These are phyloP conservation scores for Phytophthora europaea DNA, from an alignment of 352 stramenopile genomes.

Conservation along the genomic window DNA sequence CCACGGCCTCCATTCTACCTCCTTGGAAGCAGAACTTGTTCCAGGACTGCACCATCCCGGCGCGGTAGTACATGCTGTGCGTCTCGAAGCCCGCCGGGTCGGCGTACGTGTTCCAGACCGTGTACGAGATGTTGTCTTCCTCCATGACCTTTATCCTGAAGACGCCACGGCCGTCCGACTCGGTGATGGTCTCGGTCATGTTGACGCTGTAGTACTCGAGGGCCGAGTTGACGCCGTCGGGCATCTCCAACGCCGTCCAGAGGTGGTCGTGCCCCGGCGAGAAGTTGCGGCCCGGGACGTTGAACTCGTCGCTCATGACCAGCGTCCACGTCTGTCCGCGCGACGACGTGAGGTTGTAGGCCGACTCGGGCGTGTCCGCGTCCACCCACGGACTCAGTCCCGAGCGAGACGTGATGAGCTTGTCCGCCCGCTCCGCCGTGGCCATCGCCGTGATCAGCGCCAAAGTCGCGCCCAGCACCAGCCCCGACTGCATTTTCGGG, in stretches of 20 bases:
- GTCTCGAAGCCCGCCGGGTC: conserved; percentile 49
- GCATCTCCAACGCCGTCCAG: conserved; percentile 83
- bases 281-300: conserved; percentile 68
- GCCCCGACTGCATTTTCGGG: conserved; percentile 20
- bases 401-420: conserved; percentile 39
- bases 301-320: conserved; percentile 85
- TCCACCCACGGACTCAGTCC: conserved; percentile 57
- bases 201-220: conserved; percentile 94
- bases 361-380: conserved; percentile 39
- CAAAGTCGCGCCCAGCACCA: conserved; percentile 11
- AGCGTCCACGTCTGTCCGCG: conserved; percentile 67
- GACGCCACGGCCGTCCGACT: conserved; percentile 41
- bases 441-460: not conserved
- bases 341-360: conserved; percentile 44
- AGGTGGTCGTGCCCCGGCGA: conserved; percentile 55
- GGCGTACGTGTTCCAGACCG: conserved; percentile 55
- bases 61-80: conserved; percentile 54
- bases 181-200: conserved; percentile 60
- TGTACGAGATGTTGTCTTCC: conserved; percentile 55
- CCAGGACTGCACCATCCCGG: conserved; percentile 93
- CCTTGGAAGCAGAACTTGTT: conserved; percentile 96
- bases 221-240: conserved; percentile 58
- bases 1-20: conserved; percentile 91
- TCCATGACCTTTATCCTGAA: conserved; percentile 53
- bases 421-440: conserved; percentile 29